Evolutionary conservation across 345 rosid genomes (phyloP).

Genomic region (Syzygium grande): DNA sequence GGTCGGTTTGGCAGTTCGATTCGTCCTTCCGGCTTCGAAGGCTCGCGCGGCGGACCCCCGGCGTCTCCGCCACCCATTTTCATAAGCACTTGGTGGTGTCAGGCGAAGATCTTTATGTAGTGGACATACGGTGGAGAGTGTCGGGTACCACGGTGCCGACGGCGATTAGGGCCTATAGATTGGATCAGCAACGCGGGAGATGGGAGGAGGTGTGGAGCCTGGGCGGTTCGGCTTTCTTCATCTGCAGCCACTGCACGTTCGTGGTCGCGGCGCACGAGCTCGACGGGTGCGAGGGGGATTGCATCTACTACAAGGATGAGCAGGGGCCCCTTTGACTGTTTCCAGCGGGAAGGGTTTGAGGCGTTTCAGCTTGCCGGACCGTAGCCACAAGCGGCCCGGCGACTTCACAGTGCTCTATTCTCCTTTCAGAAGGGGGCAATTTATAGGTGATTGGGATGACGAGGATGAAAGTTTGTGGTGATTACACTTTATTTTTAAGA

Average conservation of each 20-base stretch:
- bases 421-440: too few species aligned
- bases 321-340: neutral
- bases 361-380: neutral
- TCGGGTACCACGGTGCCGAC: too few species aligned
- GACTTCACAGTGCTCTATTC: too few species aligned
- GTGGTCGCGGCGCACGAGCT: neutral
- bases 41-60: rapidly evolving
- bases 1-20: neutral
- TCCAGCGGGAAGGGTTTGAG: neutral
- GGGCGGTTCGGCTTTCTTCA: neutral
- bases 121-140: rapidly evolving
- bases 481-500: neutral
- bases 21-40: neutral
- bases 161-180: neutral
- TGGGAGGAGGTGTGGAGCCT: neutral
- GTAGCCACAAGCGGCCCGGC: too few species aligned
- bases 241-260: neutral
- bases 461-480: neutral
- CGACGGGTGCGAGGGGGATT: neutral
- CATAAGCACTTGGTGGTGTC: neutral
- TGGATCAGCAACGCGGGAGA: neutral
- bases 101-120: neutral
- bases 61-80: too few species aligned
- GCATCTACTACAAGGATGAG: neutral
- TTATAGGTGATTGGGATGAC: too few species aligned